Base-by-base conservation (phyloP, 768 basidiomycete species). In the Termitomyces sp. region DNA sequence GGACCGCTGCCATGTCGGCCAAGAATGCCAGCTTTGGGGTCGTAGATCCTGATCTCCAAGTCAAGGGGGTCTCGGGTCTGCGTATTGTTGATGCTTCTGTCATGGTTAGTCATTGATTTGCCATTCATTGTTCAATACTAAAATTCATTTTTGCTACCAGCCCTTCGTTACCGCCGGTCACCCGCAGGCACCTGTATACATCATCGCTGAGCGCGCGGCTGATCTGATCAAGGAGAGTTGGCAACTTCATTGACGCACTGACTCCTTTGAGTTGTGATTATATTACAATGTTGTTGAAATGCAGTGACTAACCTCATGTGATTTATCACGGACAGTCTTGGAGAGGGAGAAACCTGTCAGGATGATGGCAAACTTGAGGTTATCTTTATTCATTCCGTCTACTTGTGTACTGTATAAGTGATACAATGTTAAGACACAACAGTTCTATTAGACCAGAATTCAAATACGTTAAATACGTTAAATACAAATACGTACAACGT, bases 141-240 rank as follows among this genome's bases (percentile, higher is more conserved):
- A 16, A 38, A 2, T 20, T 32, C 10, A 10, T 10, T 30, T n/a
- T 14, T 48, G 18, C 4, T 10, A 30, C 18, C 47, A 32, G 47
- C 30, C 30, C 2, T 49, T n/a, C 5, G 6, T 48, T 45, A 58
- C 65, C 1, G 57, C 58, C 10, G 66, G 55, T 6, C 67, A 68
- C 53, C 63, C 64, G 22, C 64, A 65, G 54, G 60, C 60, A n/a
- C 60, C 63, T 10, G 58, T 61, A 5, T 65, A 68, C 52, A 61
- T 63, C 22, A 54, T 68, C 7, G 66, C 63, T 26, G 66, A 68
- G 47, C 56, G 65, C 8, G 63, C 65, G 56, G 62, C 78, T 16
- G 64, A 66, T 46, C 22, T 68, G 20, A 46, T 28, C 14, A 32
- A n/a, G 32, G n/a, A 33, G n/a, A 32, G 12, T 20, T 20, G n/a